Evolutionary conservation across 495 filamentous ascomycete genomes (phyloP).

Genomic region (Hypoxylon intermedium): DNA sequence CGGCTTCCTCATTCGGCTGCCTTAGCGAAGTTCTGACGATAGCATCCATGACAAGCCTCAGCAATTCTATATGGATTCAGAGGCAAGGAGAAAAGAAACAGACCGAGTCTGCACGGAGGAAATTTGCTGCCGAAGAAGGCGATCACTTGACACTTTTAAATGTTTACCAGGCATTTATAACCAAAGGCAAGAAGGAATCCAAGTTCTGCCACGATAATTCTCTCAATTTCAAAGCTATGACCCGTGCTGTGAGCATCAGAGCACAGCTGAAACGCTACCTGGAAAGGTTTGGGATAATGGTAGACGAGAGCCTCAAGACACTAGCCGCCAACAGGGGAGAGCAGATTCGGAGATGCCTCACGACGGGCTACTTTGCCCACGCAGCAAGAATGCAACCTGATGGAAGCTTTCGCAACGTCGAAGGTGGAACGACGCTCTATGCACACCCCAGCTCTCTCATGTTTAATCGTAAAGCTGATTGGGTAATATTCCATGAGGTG

Average conservation of each 20-base stretch:
- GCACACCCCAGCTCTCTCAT: slow-evolving; percentile 93
- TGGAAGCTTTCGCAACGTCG: slow-evolving; percentile 84
- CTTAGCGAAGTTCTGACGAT: slow-evolving; percentile 87
- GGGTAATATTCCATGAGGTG: slow-evolving; percentile 96
- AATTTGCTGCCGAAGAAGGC: slow-evolving; percentile 92
- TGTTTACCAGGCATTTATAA: slow-evolving; percentile 89
- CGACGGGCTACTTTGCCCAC: slow-evolving; percentile 92
- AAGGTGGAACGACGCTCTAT: slow-evolving; percentile 74
- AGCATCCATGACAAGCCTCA: slow-evolving; percentile 91
- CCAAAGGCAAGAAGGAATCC: slow-evolving; percentile 81
- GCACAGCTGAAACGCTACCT: slow-evolving; percentile 86
- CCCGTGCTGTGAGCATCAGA: slow-evolving; percentile 83
- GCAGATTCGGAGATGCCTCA: slow-evolving; percentile 83
- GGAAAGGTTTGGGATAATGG: slow-evolving; percentile 79
- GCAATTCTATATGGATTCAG: slow-evolving; percentile 81
- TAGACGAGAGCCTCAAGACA: slow-evolving; percentile 62
- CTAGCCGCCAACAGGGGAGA: slow-evolving; percentile 61
- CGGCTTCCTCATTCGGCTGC: slow-evolving; percentile 77
- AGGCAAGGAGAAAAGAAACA: slow-evolving; percentile 77
- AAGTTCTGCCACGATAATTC: slow-evolving; percentile 87
- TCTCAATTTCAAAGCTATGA: slow-evolving; percentile 84
- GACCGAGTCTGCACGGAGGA: slow-evolving; percentile 74
- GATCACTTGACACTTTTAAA: slow-evolving; percentile 96
- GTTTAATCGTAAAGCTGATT: slow-evolving; percentile 98
- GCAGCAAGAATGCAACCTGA: slow-evolving; percentile 95